A percentile compares a stretch with the other conserved stretches of the same genome.
Conservation (phyloP, 2,329 filamentous ascomycete genomes). For the Fusarium liriodendri region DNA sequence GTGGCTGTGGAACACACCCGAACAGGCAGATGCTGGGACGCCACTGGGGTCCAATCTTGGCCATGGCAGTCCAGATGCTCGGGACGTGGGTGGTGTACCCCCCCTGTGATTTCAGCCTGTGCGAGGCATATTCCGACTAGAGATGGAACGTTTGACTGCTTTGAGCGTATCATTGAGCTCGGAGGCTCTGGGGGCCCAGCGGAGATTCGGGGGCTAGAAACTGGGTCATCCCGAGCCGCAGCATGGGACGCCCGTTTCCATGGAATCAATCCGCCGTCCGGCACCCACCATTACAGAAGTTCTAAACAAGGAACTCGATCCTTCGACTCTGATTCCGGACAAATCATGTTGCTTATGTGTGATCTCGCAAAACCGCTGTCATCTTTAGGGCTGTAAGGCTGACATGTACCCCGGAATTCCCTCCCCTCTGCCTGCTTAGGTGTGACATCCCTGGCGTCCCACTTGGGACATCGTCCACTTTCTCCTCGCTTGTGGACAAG, state of each 20-base stretch:
- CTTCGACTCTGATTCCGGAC: conserved; percentile 8
- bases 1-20: conserved; percentile 31
- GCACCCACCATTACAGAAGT: conserved; percentile 14
- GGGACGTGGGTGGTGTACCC: conserved; percentile 5
- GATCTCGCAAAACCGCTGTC: conserved; percentile 13
- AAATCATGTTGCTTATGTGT: conserved; percentile 23
- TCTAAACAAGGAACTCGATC: conserved; percentile 20
- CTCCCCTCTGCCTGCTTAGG: conserved; percentile 31
- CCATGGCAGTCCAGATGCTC: conserved; percentile 11
- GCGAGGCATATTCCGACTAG: conserved; percentile 6
- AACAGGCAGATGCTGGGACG: conserved; percentile 27
- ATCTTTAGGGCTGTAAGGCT: conserved; percentile 44
- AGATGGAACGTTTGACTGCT: neutral
- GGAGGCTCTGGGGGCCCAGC: conserved; percentile 13
- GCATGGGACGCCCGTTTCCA: conserved; percentile 14
- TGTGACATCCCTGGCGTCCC: conserved; percentile 8
- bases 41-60: conserved; percentile 20
- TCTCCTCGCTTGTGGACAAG: neutral
- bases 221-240: conserved; percentile 28
- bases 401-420: conserved; percentile 39
- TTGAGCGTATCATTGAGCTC: conserved; percentile 10
- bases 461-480: neutral
- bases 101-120: conserved; percentile 23
- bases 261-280: conserved; percentile 5
- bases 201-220: conserved; percentile 13